Conservation (phyloP, 148 eudicot species). For the Dianthus caryophyllus region DNA sequence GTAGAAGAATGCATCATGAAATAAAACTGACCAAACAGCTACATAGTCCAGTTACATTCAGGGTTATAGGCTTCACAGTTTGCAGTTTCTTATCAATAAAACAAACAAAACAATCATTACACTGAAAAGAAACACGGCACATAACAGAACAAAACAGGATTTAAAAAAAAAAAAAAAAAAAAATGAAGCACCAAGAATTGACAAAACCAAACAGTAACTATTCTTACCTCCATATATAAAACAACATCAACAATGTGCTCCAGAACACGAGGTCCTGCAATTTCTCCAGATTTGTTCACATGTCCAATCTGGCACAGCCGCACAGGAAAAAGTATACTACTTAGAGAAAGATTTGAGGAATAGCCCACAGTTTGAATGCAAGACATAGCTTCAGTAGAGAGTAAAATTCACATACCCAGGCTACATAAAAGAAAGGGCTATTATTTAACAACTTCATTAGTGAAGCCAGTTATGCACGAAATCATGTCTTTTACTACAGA, state of each 20-base stretch:
- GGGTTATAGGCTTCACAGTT: not conserved
- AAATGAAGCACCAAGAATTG: not conserved
- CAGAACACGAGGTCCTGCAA: constrained; percentile 94
- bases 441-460: not conserved
- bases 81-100: not conserved
- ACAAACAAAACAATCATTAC: not conserved
- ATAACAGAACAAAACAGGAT: not conserved
- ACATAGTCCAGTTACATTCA: too few relatives aligned
- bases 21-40: too few relatives aligned
- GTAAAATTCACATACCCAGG: not conserved
- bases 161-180: not conserved
- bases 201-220: constrained; percentile 4
- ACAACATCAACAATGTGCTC: constrained; percentile 98
- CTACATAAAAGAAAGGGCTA: constrained; percentile 5
- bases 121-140: not conserved
- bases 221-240: constrained; percentile 70
- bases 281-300: constrained; percentile 87
- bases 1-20: not conserved
- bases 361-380: not conserved
- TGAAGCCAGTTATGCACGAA: not conserved
- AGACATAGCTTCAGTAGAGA: not conserved
- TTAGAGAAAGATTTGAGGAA: constrained; percentile 6
- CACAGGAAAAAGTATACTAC: constrained; percentile 23
- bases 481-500: not conserved
- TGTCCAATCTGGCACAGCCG: constrained; percentile 79